These are phyloP conservation scores for Xylaria sp. DNA, from an alignment of 2,329 filamentous ascomycete species.

Conservation along the genomic window DNA sequence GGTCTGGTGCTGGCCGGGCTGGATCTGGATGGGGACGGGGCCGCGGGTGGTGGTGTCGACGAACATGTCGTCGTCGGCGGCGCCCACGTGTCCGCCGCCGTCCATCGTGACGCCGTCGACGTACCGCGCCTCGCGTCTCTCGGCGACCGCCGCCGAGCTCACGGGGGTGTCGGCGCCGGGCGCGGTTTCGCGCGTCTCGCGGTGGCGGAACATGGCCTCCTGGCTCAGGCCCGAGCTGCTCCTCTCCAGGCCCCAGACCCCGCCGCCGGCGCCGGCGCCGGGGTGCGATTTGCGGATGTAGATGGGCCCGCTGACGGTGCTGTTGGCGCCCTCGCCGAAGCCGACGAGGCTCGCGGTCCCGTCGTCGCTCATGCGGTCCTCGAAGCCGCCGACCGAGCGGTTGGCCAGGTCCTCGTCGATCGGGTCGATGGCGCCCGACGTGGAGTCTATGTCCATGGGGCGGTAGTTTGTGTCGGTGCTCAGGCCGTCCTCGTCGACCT, in stretches of 20 bases:
- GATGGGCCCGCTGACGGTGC: conserved; percentile 80
- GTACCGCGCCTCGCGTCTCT: conserved; percentile 66
- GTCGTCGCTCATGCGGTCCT: conserved; percentile 85
- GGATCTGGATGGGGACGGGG: conserved; percentile 54
- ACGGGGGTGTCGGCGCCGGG: conserved; percentile 49
- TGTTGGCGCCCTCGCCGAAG: conserved; percentile 90
- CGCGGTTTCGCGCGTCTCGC: conserved; percentile 39
- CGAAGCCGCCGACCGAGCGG: conserved; percentile 57
- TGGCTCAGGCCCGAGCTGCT: conserved; percentile 60
- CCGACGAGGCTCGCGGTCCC: conserved; percentile 83
- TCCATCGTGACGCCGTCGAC: conserved; percentile 69
- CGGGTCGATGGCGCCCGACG: conserved; percentile 39
- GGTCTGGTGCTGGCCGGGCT: conserved; percentile 42
- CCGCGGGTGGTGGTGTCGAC: conserved; percentile 69
- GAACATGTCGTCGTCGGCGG: conserved; percentile 56
- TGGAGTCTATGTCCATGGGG: conserved; percentile 60
- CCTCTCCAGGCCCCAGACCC: conserved; percentile 54
- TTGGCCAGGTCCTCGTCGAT: conserved; percentile 49
- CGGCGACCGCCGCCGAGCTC: conserved; percentile 54
- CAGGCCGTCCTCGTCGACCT: conserved; percentile 69
- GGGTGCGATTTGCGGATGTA: conserved; percentile 60
- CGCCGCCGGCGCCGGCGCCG: conserved; percentile 41
- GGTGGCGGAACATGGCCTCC: conserved; percentile 40
- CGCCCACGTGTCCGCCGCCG: conserved; percentile 48
- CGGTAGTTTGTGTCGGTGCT: conserved; percentile 69